phyloP scores from a whole-genome alignment of 768 basidiomycete genomes.

The Galerina marginata region DNA sequence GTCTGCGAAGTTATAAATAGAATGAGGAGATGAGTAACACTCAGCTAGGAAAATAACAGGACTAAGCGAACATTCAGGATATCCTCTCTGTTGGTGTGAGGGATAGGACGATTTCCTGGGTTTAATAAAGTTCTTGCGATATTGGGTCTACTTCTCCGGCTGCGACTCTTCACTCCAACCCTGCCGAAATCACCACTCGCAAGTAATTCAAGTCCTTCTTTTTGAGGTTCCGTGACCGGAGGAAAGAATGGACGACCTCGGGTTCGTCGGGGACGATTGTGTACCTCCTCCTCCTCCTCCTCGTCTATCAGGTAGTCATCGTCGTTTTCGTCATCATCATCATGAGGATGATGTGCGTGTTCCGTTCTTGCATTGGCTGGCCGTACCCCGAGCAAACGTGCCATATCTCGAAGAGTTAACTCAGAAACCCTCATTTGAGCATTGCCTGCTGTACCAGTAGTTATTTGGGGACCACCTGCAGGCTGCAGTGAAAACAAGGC shows the following conservation, averaged over 20 bases:
- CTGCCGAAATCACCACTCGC: conserved; percentile 83
- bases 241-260: conserved; percentile 31
- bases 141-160: conserved; percentile 48
- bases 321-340: conserved; percentile 39
- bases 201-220: conserved; percentile 67
- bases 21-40: conserved; percentile 3
- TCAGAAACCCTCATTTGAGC: conserved; percentile 30
- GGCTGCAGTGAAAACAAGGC: conserved; percentile 40
- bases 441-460: conserved; percentile 11
- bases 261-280: conserved; percentile 13
- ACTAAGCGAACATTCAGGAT: conserved; percentile 53
- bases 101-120: conserved; percentile 40
- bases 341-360: conserved; percentile 36
- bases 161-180: conserved; percentile 54
- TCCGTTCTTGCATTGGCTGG: conserved; percentile 32
- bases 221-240: conserved; percentile 60
- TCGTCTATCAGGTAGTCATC: conserved; percentile 41
- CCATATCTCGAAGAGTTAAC: conserved; percentile 37
- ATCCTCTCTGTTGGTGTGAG: conserved; percentile 53
- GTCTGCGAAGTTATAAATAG: conserved; percentile 45
- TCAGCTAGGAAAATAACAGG: not conserved
- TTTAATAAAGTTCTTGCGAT: conserved; percentile 54
- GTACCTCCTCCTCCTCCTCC: conserved; percentile 46
- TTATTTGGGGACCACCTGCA: conserved; percentile 20
- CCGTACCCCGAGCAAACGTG: conserved; percentile 30